Percentiles rank a stretch among this genome's conserved stretches.
phyloP scores from a whole-genome alignment of 345 rosid genomes.

The Alliaria petiolata region DNA sequence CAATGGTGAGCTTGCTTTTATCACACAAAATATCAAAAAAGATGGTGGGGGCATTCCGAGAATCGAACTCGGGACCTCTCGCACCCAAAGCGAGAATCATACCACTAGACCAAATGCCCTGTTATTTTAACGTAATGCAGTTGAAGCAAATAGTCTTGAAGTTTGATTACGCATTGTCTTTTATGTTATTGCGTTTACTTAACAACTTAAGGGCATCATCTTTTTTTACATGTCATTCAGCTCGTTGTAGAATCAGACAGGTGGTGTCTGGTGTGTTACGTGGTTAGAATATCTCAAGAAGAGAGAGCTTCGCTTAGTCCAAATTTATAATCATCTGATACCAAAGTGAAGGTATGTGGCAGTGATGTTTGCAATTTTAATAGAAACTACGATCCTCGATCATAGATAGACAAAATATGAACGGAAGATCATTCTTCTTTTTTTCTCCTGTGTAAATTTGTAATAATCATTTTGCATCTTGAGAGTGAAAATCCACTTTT shows the following conservation, averaged over 20 bases:
- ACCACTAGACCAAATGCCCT: conserved; percentile 1
- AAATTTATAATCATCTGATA: background rate
- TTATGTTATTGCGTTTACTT: background rate
- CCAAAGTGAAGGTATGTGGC: background rate
- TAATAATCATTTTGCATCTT: background rate
- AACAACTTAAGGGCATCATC: background rate
- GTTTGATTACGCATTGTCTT: background rate
- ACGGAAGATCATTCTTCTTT: too few relatives aligned
- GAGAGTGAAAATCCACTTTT: background rate
- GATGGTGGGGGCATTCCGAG: conserved; percentile 52
- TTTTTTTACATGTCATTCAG: background rate
- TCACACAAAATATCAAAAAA: too few relatives aligned
- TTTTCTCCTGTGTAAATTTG: too few relatives aligned
- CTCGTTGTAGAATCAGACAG: background rate
- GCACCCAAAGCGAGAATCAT: conserved; percentile 19
- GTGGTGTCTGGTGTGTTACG: background rate
- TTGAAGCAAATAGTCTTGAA: background rate
- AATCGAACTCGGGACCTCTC: conserved; percentile 64
- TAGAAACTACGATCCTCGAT: background rate
- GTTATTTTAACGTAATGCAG: background rate
- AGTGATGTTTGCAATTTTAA: background rate
- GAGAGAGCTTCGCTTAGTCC: background rate
- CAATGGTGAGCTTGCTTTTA: too few relatives aligned
- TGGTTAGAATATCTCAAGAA: background rate
- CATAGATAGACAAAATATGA: background rate